Conservation (phyloP, 2,329 filamentous ascomycete genomes). For the Aspergillus quadrilineatus region DNA sequence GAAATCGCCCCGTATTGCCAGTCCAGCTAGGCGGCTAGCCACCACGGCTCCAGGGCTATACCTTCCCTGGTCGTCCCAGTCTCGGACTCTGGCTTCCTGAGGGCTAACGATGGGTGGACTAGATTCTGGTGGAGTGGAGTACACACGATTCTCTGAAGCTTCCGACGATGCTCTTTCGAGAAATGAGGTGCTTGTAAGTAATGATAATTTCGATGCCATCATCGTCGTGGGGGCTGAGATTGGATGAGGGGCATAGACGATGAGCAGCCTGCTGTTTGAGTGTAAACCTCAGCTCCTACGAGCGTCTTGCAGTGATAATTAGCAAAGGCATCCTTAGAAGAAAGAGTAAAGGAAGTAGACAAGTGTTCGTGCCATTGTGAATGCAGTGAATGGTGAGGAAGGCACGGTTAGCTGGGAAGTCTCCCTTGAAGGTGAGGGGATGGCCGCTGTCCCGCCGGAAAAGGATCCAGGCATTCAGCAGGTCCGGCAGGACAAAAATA, state of each 20-base stretch:
- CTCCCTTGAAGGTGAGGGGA: constrained; percentile 9
- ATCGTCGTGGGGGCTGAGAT: constrained; percentile 29
- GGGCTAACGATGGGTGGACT: constrained; percentile 31
- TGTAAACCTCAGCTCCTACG: constrained; percentile 11
- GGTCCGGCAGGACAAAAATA: constrained; percentile 14
- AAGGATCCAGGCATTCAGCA: constrained; percentile 1
- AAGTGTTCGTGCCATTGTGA: constrained; percentile 13
- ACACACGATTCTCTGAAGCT: constrained; percentile 31
- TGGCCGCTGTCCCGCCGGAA: constrained; percentile 5
- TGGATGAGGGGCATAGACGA: constrained; percentile 25
- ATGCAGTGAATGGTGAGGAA: constrained; percentile 8
- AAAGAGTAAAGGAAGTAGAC: neutral
- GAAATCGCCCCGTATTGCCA: constrained; percentile 40
- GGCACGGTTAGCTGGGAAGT: constrained; percentile 12
- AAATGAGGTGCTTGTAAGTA: constrained; percentile 32
- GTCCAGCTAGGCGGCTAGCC: constrained; percentile 39
- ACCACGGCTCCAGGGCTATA: constrained; percentile 42
- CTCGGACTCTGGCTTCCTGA: constrained; percentile 31
- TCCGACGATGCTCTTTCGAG: constrained; percentile 38
- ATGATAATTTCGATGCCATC: constrained; percentile 30
- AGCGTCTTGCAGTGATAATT: neutral
- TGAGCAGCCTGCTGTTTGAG: constrained; percentile 12
- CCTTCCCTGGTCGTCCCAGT: constrained; percentile 34
- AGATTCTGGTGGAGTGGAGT: constrained; percentile 35
- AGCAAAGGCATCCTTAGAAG: constrained; percentile 16